phyloP scores from a whole-genome alignment of 2,329 filamentous ascomycete genomes.

The Colletotrichum tropicicola region DNA sequence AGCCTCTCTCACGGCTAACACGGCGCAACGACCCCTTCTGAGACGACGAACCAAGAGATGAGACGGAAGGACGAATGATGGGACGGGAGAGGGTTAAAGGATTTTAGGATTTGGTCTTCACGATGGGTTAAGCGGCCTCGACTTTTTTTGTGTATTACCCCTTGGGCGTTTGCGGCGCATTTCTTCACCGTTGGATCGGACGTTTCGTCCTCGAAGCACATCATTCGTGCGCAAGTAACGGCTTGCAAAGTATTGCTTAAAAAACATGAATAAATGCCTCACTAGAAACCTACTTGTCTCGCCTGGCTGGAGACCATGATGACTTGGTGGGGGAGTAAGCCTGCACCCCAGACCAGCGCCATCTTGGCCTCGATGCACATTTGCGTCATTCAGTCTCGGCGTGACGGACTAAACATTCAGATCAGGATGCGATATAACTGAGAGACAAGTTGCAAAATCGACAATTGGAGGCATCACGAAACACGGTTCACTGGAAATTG shows the following conservation, averaged over 20 bases:
- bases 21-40: not conserved
- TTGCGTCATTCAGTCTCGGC: not conserved
- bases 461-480: not conserved
- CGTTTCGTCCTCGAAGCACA: not conserved
- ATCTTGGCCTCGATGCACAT: not conserved
- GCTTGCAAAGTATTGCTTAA: not conserved
- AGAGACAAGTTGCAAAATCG: too few relatives aligned
- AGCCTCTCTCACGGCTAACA: not conserved
- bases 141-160: not conserved
- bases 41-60: conserved; percentile 1
- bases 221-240: not conserved
- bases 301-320: too few relatives aligned
- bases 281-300: not conserved
- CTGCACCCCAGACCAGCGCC: not conserved
- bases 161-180: conserved; percentile 18
- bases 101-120: not conserved
- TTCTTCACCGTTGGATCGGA: not conserved
- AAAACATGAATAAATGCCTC: not conserved
- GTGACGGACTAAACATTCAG: not conserved
- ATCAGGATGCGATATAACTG: too few relatives aligned
- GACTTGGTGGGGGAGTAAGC: too few relatives aligned
- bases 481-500: too few relatives aligned
- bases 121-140: conserved; percentile 8
- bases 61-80: conserved; percentile 12
- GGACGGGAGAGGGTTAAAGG: not conserved